Evolutionary conservation across 140 eudicot species (phyloP).

Genomic region (Bidens hawaiensis): DNA sequence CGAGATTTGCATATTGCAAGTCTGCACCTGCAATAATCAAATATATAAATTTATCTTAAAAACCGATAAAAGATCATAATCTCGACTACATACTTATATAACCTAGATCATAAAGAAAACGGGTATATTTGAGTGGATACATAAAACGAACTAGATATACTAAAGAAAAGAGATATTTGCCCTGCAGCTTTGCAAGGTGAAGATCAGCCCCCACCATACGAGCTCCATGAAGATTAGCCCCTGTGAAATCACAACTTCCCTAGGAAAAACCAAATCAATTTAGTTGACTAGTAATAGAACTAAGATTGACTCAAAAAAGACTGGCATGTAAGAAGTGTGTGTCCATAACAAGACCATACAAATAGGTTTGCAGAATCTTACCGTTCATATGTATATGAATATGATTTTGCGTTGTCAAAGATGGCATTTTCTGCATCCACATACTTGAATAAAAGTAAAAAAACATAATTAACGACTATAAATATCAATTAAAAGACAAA

Average conservation of each 20-base stretch:
- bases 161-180: slow-evolving; percentile 14
- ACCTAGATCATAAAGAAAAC: too few relatives aligned
- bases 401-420: slow-evolving; percentile 87
- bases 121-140: too few relatives aligned
- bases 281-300: slow-evolving; percentile 32
- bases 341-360: slow-evolving; percentile 4
- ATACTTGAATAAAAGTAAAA: slow-evolving; percentile 42
- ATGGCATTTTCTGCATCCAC: slow-evolving; percentile 88
- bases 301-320: too few relatives aligned
- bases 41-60: neutral
- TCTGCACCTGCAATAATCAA: slow-evolving; percentile 93
- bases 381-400: too few relatives aligned
- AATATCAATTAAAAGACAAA: neutral
- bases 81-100: too few relatives aligned
- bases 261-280: slow-evolving; percentile 50
- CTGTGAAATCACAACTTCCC: slow-evolving; percentile 94
- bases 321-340: too few relatives aligned
- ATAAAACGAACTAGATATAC: neutral
- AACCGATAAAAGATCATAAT: too few relatives aligned
- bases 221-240: slow-evolving; percentile 95
- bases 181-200: slow-evolving; percentile 96
- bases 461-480: neutral
- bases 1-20: slow-evolving; percentile 88
- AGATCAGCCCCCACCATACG: slow-evolving; percentile 95
- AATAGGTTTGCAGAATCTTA: slow-evolving; percentile 33